Evolutionary conservation across 106 monocot genomes (phyloP), one percentile per base, ranked within the genome.

Genomic region (Vanilla planifolia): DNA sequence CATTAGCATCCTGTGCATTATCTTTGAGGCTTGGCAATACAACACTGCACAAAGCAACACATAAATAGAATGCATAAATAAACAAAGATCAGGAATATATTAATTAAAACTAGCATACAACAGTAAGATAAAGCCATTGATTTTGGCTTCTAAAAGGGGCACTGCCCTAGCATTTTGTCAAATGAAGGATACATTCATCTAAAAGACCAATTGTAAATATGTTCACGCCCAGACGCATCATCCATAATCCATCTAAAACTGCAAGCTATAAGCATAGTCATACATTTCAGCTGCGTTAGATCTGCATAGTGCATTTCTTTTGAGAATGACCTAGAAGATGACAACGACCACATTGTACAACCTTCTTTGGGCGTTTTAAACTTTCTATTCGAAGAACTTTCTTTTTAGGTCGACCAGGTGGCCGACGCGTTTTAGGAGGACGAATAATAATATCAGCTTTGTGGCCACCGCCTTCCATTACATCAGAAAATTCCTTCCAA

Each of bases 251-350:
- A 57, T 19, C 35, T 57, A 35, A 33, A 34, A 15, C 19, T 35
- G 57, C 19, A 57, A 33, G 34, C 35, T 28, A 57, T 36, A 35
- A 35, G 35, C 20, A 9, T 29, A 53, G 30, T 8, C 53, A 53
- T 53, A 27, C 30, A 35, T 57, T 57, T 57, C 35, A 57, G 33
- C 35, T 36, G 33, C 1, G 7, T 57, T 57, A 57, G 20, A 35
- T 35, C 26, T 34, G 83, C 68, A 86, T 50, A 28, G 81, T 67
- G 63, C 95, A 95, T 69, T 95, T 95, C 86, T 95, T 95, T 74
- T 95, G 95, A 48, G 95, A 95, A 70, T 95, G 95, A 20, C 95
- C 95, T 59, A 95, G 71, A 15, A 95, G 71, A 84, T 95, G 95
- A 67, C 95, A 95, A 25, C 95, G 83, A 8, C 95, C 95, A 79